These are phyloP conservation scores for Chaetomium fimeti DNA, from an alignment of 495 filamentous ascomycete species.

Conservation along the genomic window DNA sequence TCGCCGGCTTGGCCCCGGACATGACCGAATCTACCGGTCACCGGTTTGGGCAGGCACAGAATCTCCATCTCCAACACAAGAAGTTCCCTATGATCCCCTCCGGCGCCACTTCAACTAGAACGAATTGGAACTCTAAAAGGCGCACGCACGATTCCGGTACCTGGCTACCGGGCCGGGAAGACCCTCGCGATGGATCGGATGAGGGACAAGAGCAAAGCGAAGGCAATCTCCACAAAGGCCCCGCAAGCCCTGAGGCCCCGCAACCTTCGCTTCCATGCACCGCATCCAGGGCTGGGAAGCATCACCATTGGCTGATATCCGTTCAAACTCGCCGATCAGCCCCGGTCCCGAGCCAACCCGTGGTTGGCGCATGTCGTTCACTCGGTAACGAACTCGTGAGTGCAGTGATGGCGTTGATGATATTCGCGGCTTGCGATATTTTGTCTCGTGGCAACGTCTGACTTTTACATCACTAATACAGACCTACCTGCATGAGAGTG, in stretches of 20 bases:
- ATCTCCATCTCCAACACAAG: too few species aligned
- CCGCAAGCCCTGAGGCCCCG: background rate
- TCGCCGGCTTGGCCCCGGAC: too few species aligned
- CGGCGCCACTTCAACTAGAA: background rate
- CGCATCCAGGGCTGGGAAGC: slow-evolving; percentile 9
- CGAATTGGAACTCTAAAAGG: background rate
- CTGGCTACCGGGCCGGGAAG: slow-evolving; percentile 1
- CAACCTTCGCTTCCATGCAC: slow-evolving; percentile 17
- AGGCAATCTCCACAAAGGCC: background rate
- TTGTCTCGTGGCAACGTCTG: slow-evolving; percentile 12
- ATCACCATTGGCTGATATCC: slow-evolving; percentile 9
- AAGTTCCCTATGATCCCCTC: too few species aligned
- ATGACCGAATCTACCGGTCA: too few species aligned
- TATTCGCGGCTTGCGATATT: background rate
- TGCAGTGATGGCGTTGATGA: background rate
- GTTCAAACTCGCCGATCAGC: background rate
- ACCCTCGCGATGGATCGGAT: slow-evolving; percentile 20
- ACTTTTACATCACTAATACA: too few species aligned
- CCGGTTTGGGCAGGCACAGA: too few species aligned
- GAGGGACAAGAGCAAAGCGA: slow-evolving; percentile 12
- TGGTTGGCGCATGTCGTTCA: background rate
- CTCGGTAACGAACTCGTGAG: too few species aligned
- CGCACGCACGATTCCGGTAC: slow-evolving; percentile 2
- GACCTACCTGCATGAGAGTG: too few species aligned
- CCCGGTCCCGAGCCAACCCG: background rate